phyloP scores from a whole-genome alignment of 2,329 filamentous ascomycete species.

The Nectriaceae sp. region DNA sequence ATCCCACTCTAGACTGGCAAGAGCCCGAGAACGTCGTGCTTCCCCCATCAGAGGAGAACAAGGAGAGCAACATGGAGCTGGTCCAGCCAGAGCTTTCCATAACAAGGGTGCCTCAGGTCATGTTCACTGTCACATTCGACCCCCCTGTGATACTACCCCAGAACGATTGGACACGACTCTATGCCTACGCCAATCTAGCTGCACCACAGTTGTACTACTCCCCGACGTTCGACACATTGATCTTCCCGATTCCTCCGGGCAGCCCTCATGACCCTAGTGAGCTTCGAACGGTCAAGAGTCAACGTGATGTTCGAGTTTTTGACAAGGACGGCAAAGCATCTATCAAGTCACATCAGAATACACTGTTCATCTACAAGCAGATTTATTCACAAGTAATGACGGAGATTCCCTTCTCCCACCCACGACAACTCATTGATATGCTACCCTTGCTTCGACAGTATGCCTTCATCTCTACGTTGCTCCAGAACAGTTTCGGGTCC shows the following conservation, averaged over 20 bases:
- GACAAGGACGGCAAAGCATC: conserved; percentile 30
- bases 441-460: conserved; percentile 78
- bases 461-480: conserved; percentile 65
- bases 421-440: conserved; percentile 72
- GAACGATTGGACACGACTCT: conserved; percentile 62
- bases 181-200: conserved; percentile 55
- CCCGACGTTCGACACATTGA: conserved; percentile 58
- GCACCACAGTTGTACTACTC: conserved; percentile 38
- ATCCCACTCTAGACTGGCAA: conserved; percentile 65
- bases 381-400: conserved; percentile 69
- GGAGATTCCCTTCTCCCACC: conserved; percentile 75
- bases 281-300: conserved; percentile 54
- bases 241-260: conserved; percentile 55
- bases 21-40: conserved; percentile 69
- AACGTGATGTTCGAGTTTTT: conserved; percentile 48
- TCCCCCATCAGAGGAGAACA: conserved; percentile 46
- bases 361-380: conserved; percentile 69
- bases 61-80: conserved; percentile 54
- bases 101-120: conserved; percentile 66
- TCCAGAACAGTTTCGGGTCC: conserved; percentile 61
- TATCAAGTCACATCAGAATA: conserved; percentile 54
- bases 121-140: conserved; percentile 74
- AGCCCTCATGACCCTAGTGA: conserved; percentile 58
- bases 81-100: conserved; percentile 47
- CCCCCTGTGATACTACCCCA: conserved; percentile 73